Conservation (phyloP, 345 rosid species). For the Hibiscus tridactylites region DNA sequence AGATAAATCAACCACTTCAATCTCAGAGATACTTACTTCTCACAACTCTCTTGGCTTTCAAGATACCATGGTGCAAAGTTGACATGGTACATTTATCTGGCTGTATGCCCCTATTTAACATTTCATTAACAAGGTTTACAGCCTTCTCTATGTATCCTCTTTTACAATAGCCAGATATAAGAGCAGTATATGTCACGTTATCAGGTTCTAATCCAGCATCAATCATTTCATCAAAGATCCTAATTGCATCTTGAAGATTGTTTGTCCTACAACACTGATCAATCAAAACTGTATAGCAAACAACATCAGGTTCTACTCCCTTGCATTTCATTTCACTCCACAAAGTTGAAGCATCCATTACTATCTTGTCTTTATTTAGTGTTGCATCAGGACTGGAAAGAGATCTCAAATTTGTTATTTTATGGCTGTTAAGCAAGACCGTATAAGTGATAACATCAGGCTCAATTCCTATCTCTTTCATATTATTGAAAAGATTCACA, state of each 20-base stretch:
- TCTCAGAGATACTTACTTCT: not conserved
- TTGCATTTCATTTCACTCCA: conserved; percentile 31
- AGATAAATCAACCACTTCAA: not conserved
- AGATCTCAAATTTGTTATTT: conserved; percentile 16
- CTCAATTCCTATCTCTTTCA: conserved; percentile 51
- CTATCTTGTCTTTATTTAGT: conserved; percentile 11
- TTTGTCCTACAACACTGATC: conserved; percentile 41
- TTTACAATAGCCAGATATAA: conserved; percentile 35
- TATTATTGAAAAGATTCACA: conserved; percentile 33
- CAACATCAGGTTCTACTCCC: conserved; percentile 39
- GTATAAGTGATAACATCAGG: conserved; percentile 60
- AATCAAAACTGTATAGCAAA: conserved; percentile 58
- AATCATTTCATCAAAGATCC: conserved; percentile 38
- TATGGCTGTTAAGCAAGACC: conserved; percentile 42
- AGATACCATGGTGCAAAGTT: conserved; percentile 14
- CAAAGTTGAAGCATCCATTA: conserved; percentile 21
- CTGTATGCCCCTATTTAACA: conserved; percentile 27
- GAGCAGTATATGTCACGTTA: conserved; percentile 43
- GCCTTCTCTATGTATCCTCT: conserved; percentile 38
- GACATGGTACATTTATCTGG: conserved; percentile 18
- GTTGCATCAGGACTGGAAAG: conserved; percentile 6
- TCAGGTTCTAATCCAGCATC: conserved; percentile 56
- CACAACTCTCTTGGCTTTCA: conserved; percentile 21
- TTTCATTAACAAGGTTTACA: conserved; percentile 28
- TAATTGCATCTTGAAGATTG: conserved; percentile 32